phyloP scores from a whole-genome alignment of 148 eudicot genomes.

The Rhododendron simsii region DNA sequence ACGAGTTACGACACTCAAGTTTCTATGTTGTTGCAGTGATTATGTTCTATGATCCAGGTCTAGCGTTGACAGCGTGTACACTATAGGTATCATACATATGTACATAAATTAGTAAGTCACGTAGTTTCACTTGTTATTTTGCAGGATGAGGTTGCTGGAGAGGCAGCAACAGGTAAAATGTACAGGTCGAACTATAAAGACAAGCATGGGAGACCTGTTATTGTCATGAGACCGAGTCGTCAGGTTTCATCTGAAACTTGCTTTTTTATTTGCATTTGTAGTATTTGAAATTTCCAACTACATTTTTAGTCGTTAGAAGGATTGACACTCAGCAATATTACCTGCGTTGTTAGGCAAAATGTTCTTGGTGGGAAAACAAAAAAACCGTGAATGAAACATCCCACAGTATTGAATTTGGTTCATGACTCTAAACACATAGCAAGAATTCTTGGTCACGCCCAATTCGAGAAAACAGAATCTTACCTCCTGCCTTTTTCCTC shows the following conservation, averaged over 20 bases:
- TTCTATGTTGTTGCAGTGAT: not conserved
- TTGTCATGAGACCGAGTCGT: conserved; percentile 72
- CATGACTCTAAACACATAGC: not conserved
- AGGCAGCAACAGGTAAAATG: conserved; percentile 82
- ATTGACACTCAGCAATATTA: not conserved
- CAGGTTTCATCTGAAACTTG: conserved; percentile 41
- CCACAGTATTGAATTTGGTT: not conserved
- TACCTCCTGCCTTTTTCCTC: not conserved
- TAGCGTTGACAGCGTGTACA: not conserved
- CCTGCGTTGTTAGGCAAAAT: not conserved
- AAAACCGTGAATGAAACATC: not conserved
- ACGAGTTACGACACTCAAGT: not conserved
- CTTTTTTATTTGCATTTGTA: not conserved
- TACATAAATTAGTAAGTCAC: not conserved
- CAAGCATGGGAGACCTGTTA: conserved; percentile 73
- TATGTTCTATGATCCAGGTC: not conserved
- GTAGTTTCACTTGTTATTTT: not conserved
- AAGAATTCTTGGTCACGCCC: not conserved
- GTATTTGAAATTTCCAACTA: not conserved
- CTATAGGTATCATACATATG: not conserved
- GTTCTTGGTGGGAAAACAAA: not conserved
- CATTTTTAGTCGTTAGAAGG: not conserved
- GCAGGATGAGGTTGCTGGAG: conserved; percentile 78
- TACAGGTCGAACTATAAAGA: conserved; percentile 65
- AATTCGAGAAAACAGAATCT: not conserved